Evolutionary conservation across 257 asterid species (phyloP), one percentile per base, ranked within the genome.

Genomic region (Solanum appendiculatum): DNA sequence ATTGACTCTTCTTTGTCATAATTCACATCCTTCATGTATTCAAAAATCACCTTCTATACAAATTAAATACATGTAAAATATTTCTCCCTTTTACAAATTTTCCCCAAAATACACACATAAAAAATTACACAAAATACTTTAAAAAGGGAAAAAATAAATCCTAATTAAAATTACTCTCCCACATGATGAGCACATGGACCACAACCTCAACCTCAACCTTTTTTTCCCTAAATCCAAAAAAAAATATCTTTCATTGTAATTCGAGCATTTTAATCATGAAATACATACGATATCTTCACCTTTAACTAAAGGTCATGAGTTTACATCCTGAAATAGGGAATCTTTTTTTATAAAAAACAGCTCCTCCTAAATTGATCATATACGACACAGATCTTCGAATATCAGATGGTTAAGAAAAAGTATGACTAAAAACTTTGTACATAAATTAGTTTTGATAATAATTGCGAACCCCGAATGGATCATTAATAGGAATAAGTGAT

Each of bases 401-500:
- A 42, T 37, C 6, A 5, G 31, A 23, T 25, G 3, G 0, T 25
- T 64, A 68, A 68, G 2, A 68, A 1, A 27, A 29, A 27, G 3
- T 68, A 8, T 4, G 7, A 69, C 25, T 33, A 69, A 3, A 18
- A 15, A 7, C 2, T 48, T 14, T 82, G 12, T 89, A 77, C 84
- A 90, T 90, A 84, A 33, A 84, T 54, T 56, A 69, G 40, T 75
- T 75, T 75, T 7, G 14, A 31, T 39, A 29, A 46, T 18, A 20
- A 72, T 36, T 1, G 9, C 21, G 5, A 64, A 34, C 36, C 13
- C 3, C 58, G 16, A 51, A 72, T 48, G 40, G 40, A 44, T 81
- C 16, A 6, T 88, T 86, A 92, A 86, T 90, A 89, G 27, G 95
- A 92, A 86, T 92, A 94, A 5, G 94, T 87, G 9, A 88, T 88